Conservation (phyloP, 2,329 filamentous ascomycete genomes). For the Claviceps digitariae region DNA sequence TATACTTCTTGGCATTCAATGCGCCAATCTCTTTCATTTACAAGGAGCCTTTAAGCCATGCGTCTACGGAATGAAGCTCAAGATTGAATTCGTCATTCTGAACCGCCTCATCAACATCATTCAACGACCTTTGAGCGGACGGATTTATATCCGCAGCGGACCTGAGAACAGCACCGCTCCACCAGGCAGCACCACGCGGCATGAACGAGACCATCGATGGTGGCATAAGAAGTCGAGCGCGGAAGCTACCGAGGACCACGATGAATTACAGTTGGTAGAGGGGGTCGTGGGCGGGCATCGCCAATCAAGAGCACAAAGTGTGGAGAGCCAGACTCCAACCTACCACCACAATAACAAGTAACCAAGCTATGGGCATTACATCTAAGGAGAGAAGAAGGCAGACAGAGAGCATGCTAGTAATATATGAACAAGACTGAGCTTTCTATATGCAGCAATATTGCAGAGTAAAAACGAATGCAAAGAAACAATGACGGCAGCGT, state of each 20-base stretch:
- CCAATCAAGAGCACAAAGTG: not conserved
- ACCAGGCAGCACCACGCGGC: not conserved
- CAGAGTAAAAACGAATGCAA: not conserved
- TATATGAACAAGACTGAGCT: no score
- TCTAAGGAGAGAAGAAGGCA: not conserved
- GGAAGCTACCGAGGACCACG: not conserved
- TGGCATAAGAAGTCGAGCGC: slow-evolving; percentile 1
- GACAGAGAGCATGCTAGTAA: no score
- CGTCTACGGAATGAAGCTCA: slow-evolving; percentile 26
- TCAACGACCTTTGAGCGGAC: not conserved
- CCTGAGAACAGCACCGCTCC: not conserved
- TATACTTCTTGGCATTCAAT: slow-evolving; percentile 24
- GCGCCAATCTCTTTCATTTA: slow-evolving; percentile 20
- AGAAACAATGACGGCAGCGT: not conserved
- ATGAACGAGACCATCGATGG: not conserved
- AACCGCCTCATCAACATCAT: slow-evolving; percentile 22
- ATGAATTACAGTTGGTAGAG: not conserved
- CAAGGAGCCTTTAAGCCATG: slow-evolving; percentile 24
- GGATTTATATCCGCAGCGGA: slow-evolving; percentile 1
- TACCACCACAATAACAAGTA: not conserved
- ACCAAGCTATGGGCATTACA: not conserved
- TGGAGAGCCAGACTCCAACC: not conserved
- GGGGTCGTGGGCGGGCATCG: not conserved
- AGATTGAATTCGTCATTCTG: slow-evolving; percentile 26
- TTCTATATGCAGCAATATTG: not conserved